Evolutionary conservation across 768 basidiomycete species (phyloP), one percentile per base, ranked within the genome.

Genomic region (Tylopilus plumbeoviolaceoides): DNA sequence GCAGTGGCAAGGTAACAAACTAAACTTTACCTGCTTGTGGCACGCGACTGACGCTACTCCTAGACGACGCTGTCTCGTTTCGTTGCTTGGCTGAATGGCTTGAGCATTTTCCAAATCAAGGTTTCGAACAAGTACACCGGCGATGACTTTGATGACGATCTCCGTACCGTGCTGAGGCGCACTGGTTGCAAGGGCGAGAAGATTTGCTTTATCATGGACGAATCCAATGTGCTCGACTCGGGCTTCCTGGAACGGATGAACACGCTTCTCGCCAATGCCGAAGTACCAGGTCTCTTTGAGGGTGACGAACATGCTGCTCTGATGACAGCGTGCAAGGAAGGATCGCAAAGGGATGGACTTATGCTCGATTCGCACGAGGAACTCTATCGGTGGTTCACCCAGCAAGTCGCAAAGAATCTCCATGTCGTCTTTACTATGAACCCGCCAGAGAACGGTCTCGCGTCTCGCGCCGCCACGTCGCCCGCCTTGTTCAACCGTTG

Each of bases 351-450:
- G 14, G 97, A 99, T 59, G 97, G 97, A 11, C 75, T 98, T 28
- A 98, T 99, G 93, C 77, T 99, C 9, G 97, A 98, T 72, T 95
- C 95, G 31, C 94, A 89, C 50, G 97, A 99, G 62, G 97, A 99
- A 67, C 77, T 99, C 2, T 98, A 99, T 69, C 84, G 88, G 41
- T 99, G 97, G 97, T 99, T 98, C 72, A 98, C 97, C 5, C 87
- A 91, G 58, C 97, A 99, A 72, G 95, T 98, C 39, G 94, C 97
- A 8, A 91, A 92, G 70, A 98, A 99, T 69, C 76, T 99, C 2
- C 97, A 99, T 62, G 95, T 98, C 31, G 97, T 98, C 9, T 99
- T 98, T 74, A 98, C 95, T 17, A 98, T 98, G 95, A 98, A 98
- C 61, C 97, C 94, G 40, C 95, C 95, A 0, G 86, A 93, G 62